Evolutionary conservation across 1,139 yeast genomes (phyloP), one percentile per base, ranked within the genome.

Genomic region (Entelexis paramagnoliae): DNA sequence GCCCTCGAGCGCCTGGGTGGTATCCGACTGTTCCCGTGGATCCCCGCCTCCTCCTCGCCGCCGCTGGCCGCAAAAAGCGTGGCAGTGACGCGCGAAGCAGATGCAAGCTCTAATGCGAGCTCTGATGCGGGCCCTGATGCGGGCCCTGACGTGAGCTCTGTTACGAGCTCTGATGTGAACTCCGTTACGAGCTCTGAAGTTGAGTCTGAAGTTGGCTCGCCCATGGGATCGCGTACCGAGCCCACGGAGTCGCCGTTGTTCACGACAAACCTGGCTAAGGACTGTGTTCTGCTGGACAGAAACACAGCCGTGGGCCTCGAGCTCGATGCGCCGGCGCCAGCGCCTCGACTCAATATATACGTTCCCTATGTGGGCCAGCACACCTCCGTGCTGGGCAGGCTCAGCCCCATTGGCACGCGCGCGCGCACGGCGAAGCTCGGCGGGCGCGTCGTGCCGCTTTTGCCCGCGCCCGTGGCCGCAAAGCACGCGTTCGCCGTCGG

Each of bases 11-110:
- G 40, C 13, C 30, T 51, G 0, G 28, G 17, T 11, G 22, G 24
- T 9, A 19, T 48, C 14, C 29, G 44, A 19, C 43, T 53, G 19
- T 53, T 53, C n/a, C 54, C 54, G 8, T 53, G 56, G 56, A 40
- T 34, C 20, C 30, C 13, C 16, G 17, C 10, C 28, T 11, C 9
- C 5, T 2, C 28, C 2, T 10, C 28, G 1, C 1, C 41, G 28
- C 42, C 24, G 28, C 42, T 8, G 28, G n/a, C 16, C 39, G n/a
- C n/a, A n/a, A n/a, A 30, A 8, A 7, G 3, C 28, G 28, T 10
- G 10, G 28, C 28, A 26, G 28, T 10, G 10, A 2, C 7, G 28
- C 28, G 3, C 4, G 28, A 2, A 7, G 28, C 28, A 26, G 28
- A n/a, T n/a, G n/a, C n/a, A n/a, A n/a, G n/a, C n/a, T n/a, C 35